A percentile compares a stretch with the other conserved stretches of the same genome.
These are phyloP conservation scores for Gossypium lobatum DNA, from an alignment of 441 rosid species.

Conservation along the genomic window DNA sequence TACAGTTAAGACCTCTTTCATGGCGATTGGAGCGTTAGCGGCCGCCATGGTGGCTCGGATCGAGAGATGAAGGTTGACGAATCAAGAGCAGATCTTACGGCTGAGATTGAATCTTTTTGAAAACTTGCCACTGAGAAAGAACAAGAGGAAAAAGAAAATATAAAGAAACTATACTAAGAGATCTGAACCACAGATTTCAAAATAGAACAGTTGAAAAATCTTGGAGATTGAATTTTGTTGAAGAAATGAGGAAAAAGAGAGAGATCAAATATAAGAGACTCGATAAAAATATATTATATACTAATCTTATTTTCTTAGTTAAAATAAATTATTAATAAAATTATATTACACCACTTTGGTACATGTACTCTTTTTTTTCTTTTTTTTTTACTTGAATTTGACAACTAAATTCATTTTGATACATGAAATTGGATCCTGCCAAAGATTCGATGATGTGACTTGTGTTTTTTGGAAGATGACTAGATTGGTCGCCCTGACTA, in stretches of 20 bases:
- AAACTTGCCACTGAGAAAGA: conserved; percentile 20
- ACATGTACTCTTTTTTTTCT: too few species aligned
- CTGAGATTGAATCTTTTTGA: conserved; percentile 28
- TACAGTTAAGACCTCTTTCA: conserved; percentile 62
- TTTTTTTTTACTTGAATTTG: too few species aligned
- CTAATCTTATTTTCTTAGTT: too few species aligned
- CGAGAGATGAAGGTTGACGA: conserved; percentile 26
- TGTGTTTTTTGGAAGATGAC: too few species aligned
- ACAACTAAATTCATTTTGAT: too few species aligned
- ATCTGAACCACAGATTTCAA: conserved; percentile 42
- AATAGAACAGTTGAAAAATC: conserved; percentile 18
- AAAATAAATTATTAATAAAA: too few species aligned
- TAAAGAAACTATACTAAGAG: conserved; percentile 30
- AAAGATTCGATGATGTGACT: too few species aligned
- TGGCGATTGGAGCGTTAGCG: conserved; percentile 58
- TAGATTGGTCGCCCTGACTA: too few species aligned
- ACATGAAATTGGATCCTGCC: too few species aligned
- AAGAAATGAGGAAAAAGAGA: conserved; percentile 5
- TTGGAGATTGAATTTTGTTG: neutral
- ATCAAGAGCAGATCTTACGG: conserved; percentile 44
- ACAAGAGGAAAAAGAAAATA: neutral
- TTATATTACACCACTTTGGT: too few species aligned
- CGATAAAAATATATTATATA: neutral
- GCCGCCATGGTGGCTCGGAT: conserved; percentile 59
- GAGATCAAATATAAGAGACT: conserved; percentile 36